Evolutionary conservation across 805 yeast species (phyloP).

Genomic region (Saturnispora gosingensis): DNA sequence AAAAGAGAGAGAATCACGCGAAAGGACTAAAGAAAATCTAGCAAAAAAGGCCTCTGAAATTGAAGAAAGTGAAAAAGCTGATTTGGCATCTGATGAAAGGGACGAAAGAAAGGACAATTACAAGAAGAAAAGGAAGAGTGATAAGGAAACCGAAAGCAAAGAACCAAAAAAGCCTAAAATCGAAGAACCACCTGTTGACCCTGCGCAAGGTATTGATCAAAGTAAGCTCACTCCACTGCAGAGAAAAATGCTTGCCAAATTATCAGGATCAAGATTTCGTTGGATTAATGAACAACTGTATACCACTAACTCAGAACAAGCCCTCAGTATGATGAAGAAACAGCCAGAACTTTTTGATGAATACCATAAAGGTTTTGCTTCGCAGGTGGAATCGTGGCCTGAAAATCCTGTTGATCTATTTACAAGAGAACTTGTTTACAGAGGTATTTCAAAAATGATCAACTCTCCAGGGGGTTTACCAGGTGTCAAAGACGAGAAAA

Average conservation of each 20-base stretch:
- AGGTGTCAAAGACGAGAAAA: constrained; percentile 38
- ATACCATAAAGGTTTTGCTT: constrained; percentile 89
- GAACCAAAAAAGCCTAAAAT: constrained; percentile 4
- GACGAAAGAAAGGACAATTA: neutral
- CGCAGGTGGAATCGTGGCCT: constrained; percentile 96
- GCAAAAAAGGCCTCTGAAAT: constrained; percentile 5
- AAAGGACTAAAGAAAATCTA: constrained; percentile 11
- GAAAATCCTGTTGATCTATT: constrained; percentile 95
- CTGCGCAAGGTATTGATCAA: constrained; percentile 19
- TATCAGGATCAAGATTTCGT: constrained; percentile 90
- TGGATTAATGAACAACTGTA: constrained; percentile 98
- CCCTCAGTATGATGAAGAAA: constrained; percentile 58
- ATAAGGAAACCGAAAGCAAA: neutral
- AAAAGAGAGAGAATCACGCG: constrained; percentile 12
- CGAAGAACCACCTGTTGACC: constrained; percentile 10
- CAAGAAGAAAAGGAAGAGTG: constrained; percentile 4
- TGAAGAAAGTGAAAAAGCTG: neutral
- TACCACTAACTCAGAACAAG: constrained; percentile 71
- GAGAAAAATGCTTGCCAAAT: constrained; percentile 89
- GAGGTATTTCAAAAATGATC: constrained; percentile 51
- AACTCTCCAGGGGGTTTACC: constrained; percentile 97
- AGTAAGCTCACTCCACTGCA: constrained; percentile 72
- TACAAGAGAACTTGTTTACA: constrained; percentile 55
- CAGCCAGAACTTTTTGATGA: constrained; percentile 90
- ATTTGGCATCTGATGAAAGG: neutral